Evolutionary conservation across 805 yeast genomes (phyloP).

Genomic region (Lachancea lanzarotensis): DNA sequence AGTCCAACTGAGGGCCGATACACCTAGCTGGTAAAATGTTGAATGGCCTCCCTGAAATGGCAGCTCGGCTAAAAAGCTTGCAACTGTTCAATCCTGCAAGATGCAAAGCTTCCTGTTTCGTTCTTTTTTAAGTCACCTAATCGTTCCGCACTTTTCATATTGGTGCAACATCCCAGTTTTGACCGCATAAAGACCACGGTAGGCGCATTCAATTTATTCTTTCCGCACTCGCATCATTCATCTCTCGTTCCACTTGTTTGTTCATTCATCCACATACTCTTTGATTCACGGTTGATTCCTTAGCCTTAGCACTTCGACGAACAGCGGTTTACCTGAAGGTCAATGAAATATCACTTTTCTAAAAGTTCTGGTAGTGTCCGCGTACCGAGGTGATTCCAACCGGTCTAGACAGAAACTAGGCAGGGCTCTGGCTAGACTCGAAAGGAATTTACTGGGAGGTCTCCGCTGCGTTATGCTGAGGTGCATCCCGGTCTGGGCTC

Average conservation of each 20-base stretch:
- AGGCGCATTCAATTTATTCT: background rate
- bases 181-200: background rate
- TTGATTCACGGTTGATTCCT: conserved; percentile 10
- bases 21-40: too few relatives aligned
- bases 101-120: too few relatives aligned
- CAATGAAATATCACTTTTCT: conserved; percentile 6
- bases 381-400: background rate
- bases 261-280: background rate
- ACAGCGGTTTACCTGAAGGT: conserved; percentile 1
- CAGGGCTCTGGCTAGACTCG: background rate
- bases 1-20: too few relatives aligned
- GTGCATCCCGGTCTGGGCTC: background rate
- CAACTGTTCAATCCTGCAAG: too few relatives aligned
- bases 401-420: background rate
- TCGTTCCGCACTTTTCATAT: background rate
- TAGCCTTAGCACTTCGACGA: conserved; percentile 1
- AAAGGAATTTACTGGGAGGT: too few relatives aligned
- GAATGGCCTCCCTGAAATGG: too few relatives aligned
- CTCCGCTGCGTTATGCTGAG: too few relatives aligned
- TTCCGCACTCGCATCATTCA: background rate
- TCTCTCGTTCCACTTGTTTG: background rate
- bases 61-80: too few relatives aligned
- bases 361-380: conserved; percentile 4
- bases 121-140: background rate
- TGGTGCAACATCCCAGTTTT: background rate